Evolutionary conservation across 2,329 filamentous ascomycete species (phyloP).

Genomic region (Venturia effusa): DNA sequence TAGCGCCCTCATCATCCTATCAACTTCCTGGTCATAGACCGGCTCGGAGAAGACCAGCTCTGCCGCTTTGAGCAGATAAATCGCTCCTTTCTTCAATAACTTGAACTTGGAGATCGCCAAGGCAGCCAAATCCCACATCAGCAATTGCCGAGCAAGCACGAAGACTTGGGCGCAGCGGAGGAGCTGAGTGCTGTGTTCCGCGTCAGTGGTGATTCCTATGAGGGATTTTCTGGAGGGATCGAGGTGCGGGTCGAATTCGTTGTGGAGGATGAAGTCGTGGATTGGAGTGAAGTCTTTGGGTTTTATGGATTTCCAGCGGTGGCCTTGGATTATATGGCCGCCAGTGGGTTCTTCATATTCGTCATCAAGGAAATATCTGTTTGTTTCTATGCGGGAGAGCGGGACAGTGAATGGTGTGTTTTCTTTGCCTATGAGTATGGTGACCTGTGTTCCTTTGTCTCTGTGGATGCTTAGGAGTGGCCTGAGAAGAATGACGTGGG

Average conservation of each 20-base stretch:
- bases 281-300: background rate
- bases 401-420: background rate
- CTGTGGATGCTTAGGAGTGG: background rate
- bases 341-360: background rate
- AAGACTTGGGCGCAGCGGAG: constrained; percentile 4
- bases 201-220: background rate
- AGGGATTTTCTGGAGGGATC: background rate
- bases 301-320: background rate
- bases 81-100: background rate
- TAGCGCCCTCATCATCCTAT: background rate
- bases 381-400: background rate
- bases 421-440: constrained; percentile 2
- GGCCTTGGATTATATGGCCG: background rate
- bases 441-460: background rate
- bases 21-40: background rate
- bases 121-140: background rate
- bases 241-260: constrained; percentile 4
- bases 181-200: background rate
- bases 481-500: too few species aligned
- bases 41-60: background rate
- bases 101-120: background rate
- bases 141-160: background rate
- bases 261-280: constrained; percentile 5
- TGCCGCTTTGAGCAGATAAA: background rate
- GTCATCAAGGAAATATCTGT: constrained; percentile 6